Evolutionary conservation across 108 stramenopile genomes (phyloP).

Genomic region (Epipyxis sp.): DNA sequence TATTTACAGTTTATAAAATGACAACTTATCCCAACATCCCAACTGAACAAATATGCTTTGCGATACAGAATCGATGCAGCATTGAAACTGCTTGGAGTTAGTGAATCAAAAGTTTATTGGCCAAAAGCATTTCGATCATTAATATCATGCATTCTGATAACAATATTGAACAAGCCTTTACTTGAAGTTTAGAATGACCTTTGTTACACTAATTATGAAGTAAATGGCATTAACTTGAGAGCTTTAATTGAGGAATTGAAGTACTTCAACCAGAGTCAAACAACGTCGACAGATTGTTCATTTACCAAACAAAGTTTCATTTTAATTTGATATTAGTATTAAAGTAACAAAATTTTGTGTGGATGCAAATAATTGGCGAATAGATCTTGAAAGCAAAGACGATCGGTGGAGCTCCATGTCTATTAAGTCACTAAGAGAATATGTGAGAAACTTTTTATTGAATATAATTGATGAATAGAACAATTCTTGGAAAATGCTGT

Average conservation of each 20-base stretch:
- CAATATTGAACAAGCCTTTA: slow-evolving; percentile 15
- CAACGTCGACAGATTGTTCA: slow-evolving; percentile 17
- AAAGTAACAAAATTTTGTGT: background rate
- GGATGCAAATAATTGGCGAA: background rate
- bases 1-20: too few relatives aligned
- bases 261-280: background rate
- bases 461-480: slow-evolving; percentile 13
- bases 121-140: slow-evolving; percentile 26
- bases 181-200: slow-evolving; percentile 5
- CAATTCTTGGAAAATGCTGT: background rate
- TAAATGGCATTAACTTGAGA: background rate
- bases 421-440: background rate
- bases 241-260: background rate
- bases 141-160: background rate
- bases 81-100: background rate
- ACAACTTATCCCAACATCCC: too few relatives aligned
- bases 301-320: background rate
- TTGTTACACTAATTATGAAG: background rate
- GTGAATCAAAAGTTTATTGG: slow-evolving; percentile 18
- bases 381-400: slow-evolving; percentile 6
- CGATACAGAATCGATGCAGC: slow-evolving; percentile 11
- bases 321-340: slow-evolving; percentile 4
- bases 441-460: slow-evolving; percentile 9
- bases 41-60: too few relatives aligned
- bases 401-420: background rate